Conservation (phyloP, 805 yeast species). For the Pichia cephalocereana region DNA sequence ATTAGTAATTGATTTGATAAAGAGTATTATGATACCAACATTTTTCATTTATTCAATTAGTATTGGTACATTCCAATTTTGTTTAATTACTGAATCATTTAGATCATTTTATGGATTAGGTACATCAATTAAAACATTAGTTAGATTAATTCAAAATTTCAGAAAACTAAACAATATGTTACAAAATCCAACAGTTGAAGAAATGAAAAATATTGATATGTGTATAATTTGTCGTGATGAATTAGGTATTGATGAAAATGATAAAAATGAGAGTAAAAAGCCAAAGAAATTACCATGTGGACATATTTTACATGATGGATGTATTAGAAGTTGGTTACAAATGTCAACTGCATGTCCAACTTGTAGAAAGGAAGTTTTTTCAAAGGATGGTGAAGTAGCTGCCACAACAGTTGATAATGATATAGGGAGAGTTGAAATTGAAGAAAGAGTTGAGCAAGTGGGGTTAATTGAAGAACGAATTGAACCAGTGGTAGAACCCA, state of each 20-base stretch:
- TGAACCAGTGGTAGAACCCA: no score
- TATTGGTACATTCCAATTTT: conserved; percentile 27
- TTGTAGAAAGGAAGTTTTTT: conserved; percentile 65
- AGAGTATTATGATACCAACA: conserved; percentile 19
- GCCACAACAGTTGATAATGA: no score
- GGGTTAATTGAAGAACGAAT: not conserved
- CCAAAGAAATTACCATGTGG: conserved; percentile 81
- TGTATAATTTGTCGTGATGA: conserved; percentile 93
- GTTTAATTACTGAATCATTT: conserved; percentile 24
- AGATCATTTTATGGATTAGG: conserved; percentile 19
- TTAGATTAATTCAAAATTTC: conserved; percentile 35
- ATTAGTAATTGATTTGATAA: conserved; percentile 39
- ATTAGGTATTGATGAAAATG: conserved; percentile 41
- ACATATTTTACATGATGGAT: conserved; percentile 82
- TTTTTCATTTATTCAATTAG: conserved; percentile 37
- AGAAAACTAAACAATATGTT: conserved; percentile 57
- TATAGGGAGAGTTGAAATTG: no score
- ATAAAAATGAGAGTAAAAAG: conserved; percentile 28
- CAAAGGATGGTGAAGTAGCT: not conserved
- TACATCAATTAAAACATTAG: conserved; percentile 30
- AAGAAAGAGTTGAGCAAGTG: not conserved
- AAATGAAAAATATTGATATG: conserved; percentile 52
- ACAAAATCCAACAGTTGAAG: conserved; percentile 51
- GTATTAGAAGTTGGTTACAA: conserved; percentile 88
- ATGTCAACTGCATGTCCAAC: conserved; percentile 91